Conservation (phyloP, 805 yeast species). For the Cephaloascus albidus region DNA sequence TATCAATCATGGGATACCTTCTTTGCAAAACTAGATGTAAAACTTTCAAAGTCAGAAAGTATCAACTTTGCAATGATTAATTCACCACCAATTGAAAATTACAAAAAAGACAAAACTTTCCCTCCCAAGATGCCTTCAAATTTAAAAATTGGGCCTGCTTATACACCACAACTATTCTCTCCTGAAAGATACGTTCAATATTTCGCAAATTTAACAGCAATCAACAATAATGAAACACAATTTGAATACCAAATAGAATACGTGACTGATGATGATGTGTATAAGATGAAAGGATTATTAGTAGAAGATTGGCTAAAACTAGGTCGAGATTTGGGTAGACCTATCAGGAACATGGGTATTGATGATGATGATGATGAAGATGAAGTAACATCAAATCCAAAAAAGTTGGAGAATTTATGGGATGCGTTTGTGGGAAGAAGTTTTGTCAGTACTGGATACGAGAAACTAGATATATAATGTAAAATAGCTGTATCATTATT, state of each 20-base stretch:
- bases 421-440: conserved; percentile 42
- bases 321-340: conserved; percentile 43
- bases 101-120: conserved; percentile 45
- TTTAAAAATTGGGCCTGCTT: conserved; percentile 66
- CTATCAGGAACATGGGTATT: conserved; percentile 11
- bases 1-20: conserved; percentile 52
- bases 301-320: conserved; percentile 56
- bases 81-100: conserved; percentile 1
- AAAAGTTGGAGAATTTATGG: conserved; percentile 41
- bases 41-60: conserved; percentile 1
- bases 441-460: conserved; percentile 59
- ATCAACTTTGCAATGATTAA: not conserved
- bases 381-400: conserved; percentile 2
- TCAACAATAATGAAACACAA: conserved; percentile 32
- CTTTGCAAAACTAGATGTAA: conserved; percentile 36
- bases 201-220: conserved; percentile 49
- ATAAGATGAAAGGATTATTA: conserved; percentile 41
- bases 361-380: conserved; percentile 1
- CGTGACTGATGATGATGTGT: conserved; percentile 53
- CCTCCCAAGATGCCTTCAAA: conserved; percentile 50
- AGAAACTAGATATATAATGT: conserved; percentile 28
- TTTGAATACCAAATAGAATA: conserved; percentile 62
- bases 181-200: conserved; percentile 70
- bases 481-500: no score
- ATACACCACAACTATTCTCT: conserved; percentile 57